Base-by-base conservation (phyloP, 2,329 filamentous ascomycete species). In the Diplodia scrobiculata region DNA sequence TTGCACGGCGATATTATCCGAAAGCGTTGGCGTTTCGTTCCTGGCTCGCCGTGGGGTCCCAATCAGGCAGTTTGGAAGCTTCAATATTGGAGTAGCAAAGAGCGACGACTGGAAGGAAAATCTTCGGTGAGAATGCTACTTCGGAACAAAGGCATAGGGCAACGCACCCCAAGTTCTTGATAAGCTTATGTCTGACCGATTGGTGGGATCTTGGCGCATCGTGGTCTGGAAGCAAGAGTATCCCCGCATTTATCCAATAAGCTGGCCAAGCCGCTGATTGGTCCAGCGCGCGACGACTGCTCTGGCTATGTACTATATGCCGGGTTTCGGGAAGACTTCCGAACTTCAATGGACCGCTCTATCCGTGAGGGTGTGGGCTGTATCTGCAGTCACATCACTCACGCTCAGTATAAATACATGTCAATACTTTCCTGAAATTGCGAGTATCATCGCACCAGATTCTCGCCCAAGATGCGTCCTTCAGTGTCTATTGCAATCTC, bases 201-300 rank as follows among this genome's bases (percentile, higher is more conserved):
- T 62, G 58, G 58, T 62, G 58, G 52, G 45, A 60, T 36, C 58
- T 27, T 50, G 58, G 58, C 58, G 48, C 7, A 13, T 47, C 27
- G 25, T 13, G 9, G 27, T 34, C n/a, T n/a, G 9, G 45, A 62
- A 36, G 58, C n/a, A 50, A 32, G 25, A 36, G 58, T 62, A 50
- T n/a, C 58, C 58, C 58, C 58, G 58, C 58, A 62, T 62, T 62
- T 62, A 50, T 50, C 58, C 58, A 62, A 62, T 50, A 62, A 34
- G 41, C 29, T 13, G 45, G 19, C 5, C 19, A 7, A 19, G 38
- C 29, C 11, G 17, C 27, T 62, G 58, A 50, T 62, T 62, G 58
- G 58, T 17, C 45, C n/a, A 7, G 17, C n/a, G 7, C 21, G n/a
- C 29, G 21, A 19, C 5, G 5, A 14, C 10, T 38, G 10, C 45